These are phyloP conservation scores for Colletotrichum tropicicola DNA, from an alignment of 2,329 filamentous ascomycete species.

Conservation along the genomic window DNA sequence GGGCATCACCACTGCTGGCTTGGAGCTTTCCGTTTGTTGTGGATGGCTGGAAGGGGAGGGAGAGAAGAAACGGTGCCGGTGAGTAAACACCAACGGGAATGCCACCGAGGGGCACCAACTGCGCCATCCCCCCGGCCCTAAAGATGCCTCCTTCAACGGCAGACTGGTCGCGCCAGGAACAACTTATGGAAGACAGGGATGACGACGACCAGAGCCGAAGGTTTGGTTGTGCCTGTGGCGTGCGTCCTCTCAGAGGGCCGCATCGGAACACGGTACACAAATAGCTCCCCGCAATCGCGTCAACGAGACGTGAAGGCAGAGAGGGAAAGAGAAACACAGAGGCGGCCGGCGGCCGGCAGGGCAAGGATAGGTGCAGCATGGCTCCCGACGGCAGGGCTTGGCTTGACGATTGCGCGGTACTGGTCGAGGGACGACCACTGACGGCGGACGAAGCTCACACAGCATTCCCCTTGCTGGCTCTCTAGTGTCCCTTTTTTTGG, in stretches of 20 bases:
- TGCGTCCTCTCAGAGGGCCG: neutral
- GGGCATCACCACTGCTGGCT: neutral
- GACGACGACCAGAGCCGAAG: slow-evolving; percentile 4
- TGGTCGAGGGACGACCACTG: neutral
- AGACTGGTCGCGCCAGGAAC: too few species aligned
- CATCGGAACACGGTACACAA: neutral
- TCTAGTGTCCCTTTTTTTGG: slow-evolving; percentile 1
- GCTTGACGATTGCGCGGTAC: neutral
- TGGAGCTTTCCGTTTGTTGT: too few species aligned
- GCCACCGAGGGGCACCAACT: too few species aligned
- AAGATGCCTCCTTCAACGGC: too few species aligned
- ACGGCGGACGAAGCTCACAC: neutral
- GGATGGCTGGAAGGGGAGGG: too few species aligned
- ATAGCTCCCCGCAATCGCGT: slow-evolving; percentile 6
- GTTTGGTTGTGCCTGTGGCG: neutral
- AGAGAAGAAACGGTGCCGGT: too few species aligned
- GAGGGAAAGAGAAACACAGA: too few species aligned
- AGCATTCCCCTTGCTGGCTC: slow-evolving; percentile 8
- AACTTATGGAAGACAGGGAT: too few species aligned
- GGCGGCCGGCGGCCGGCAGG: neutral
- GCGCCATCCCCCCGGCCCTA: too few species aligned
- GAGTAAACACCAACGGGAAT: too few species aligned
- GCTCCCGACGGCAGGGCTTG: neutral
- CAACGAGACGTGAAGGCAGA: neutral
- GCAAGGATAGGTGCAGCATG: neutral